Evolutionary conservation across 2,329 filamentous ascomycete genomes (phyloP), one percentile per base, ranked within the genome.

Genomic region (Sclerotiophoma versabilis): DNA sequence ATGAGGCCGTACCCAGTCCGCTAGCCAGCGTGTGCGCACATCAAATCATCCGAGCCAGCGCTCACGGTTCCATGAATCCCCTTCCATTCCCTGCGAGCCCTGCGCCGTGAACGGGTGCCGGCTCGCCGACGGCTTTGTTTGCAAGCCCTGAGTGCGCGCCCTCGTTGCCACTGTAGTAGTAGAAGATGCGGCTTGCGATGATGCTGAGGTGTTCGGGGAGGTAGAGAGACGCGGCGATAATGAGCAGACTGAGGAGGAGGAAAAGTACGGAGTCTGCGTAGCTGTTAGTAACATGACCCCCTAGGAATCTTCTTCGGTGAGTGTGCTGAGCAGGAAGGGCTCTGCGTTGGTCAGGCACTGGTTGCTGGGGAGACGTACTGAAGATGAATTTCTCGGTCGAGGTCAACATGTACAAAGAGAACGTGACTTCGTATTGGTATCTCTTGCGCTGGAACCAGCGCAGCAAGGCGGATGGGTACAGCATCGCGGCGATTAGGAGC

Each of bases 371-470:
- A 15, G 20, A 10, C 92, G 53, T 84, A 98, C 95, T 98, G 79
- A 98, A 96, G 68, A 96, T 88, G 78, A 96, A 93, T 77, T 96
- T 96, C 81, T 99, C 95, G 46, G 90, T 92, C 1, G 92, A 90
- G 30, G 93, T 97, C 68, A 97, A 89, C 90, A 99, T 98, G 83
- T 99, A 98, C 22, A 98, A 85, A 57, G 90, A 89, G 77, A 96
- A 95, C 11, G 93, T 97, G 75, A 98, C 93, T 80, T 99, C 95
- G 75, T 98, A 92, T 81, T 98, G 95, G 82, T 98, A 97, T 75
- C 93, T 88, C 84, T 99, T 99, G 77, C 93, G 86, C 77, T 92
- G 88, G 64, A 98, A 83, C 92, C 93, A 97, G 76, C 88, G 87
- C 62, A 91, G 84, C 68, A 96, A 73, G 26, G 78, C 77, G 22